phyloP scores from a whole-genome alignment of 1,139 yeast species.

The Debaryomycetaceae sp. region DNA sequence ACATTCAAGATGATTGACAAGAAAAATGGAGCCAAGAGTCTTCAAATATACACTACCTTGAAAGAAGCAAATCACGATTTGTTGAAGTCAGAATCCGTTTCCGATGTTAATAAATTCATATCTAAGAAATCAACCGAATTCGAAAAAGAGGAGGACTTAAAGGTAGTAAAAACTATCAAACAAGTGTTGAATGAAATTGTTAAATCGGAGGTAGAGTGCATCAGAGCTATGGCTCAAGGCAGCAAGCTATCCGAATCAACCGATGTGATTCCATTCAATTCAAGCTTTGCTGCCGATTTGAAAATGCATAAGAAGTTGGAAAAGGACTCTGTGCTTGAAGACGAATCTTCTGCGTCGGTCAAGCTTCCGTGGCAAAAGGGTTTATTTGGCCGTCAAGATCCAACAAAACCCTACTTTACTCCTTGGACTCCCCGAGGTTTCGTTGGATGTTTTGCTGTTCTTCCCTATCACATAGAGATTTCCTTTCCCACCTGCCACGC shows the following conservation, averaged over 20 bases:
- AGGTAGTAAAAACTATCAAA: conserved; percentile 46
- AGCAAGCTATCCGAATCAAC: conserved; percentile 26
- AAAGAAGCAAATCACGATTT: conserved; percentile 26
- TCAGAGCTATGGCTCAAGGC: conserved; percentile 36
- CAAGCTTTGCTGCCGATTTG: conserved; percentile 57
- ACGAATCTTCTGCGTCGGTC: conserved; percentile 49
- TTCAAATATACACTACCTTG: conserved; percentile 26
- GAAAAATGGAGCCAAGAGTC: conserved; percentile 28
- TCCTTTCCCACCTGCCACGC: conserved; percentile 93
- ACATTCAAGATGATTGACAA: conserved; percentile 21
- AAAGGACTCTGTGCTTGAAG: conserved; percentile 52
- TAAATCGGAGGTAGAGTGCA: conserved; percentile 45
- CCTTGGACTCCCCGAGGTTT: conserved; percentile 97
- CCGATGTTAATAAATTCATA: conserved; percentile 20
- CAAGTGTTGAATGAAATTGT: conserved; percentile 55
- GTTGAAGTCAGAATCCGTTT: conserved; percentile 15
- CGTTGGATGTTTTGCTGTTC: conserved; percentile 85
- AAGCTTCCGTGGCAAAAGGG: conserved; percentile 73
- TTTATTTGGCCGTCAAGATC: conserved; percentile 75
- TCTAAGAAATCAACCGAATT: conserved; percentile 36
- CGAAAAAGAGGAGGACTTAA: conserved; percentile 31
- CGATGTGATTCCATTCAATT: conserved; percentile 42
- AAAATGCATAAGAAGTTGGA: conserved; percentile 45
- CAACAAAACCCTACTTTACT: conserved; percentile 80
- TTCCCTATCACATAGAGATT: conserved; percentile 89